Evolutionary conservation across 805 yeast species (phyloP).

Genomic region (Metschnikowia anglica): DNA sequence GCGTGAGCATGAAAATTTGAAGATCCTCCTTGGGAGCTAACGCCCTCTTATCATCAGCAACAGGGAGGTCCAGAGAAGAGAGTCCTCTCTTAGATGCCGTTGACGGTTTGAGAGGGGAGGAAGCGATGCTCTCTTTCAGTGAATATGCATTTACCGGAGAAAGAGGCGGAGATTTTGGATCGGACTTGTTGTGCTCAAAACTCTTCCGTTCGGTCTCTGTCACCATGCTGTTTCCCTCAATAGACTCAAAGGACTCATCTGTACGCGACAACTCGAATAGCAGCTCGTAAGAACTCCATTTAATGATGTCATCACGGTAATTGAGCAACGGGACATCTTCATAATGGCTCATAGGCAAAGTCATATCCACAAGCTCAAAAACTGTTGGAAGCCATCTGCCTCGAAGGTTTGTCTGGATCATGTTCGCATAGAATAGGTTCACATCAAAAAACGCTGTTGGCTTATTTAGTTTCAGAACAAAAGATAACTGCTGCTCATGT

Average conservation of each 20-base stretch:
- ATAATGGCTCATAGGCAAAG: constrained; percentile 16
- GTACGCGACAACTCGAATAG: constrained; percentile 17
- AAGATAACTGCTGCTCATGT: constrained; percentile 28
- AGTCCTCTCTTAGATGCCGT: background rate
- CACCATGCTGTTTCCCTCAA: background rate
- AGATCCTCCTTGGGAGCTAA: constrained; percentile 8
- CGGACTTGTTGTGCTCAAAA: background rate
- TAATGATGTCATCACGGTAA: constrained; percentile 23
- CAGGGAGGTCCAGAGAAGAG: background rate
- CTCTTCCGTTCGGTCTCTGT: background rate
- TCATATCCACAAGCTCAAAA: constrained; percentile 29
- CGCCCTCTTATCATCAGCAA: background rate
- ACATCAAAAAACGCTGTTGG: constrained; percentile 10
- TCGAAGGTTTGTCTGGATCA: constrained; percentile 5
- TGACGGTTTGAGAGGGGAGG: background rate
- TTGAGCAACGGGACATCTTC: constrained; percentile 19
- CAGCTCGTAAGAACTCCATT: constrained; percentile 22
- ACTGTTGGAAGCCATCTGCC: constrained; percentile 26
- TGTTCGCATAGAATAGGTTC: constrained; percentile 9
- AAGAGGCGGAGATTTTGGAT: background rate
- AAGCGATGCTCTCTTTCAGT: background rate
- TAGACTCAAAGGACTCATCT: background rate
- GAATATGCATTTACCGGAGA: constrained; percentile 2
- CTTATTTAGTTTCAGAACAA: constrained; percentile 27
- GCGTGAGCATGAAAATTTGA: constrained; percentile 15